Evolutionary conservation across 192 early-diverging fungal species (phyloP), one percentile per base, ranked within the genome.

Genomic region (Dissophora ornata): DNA sequence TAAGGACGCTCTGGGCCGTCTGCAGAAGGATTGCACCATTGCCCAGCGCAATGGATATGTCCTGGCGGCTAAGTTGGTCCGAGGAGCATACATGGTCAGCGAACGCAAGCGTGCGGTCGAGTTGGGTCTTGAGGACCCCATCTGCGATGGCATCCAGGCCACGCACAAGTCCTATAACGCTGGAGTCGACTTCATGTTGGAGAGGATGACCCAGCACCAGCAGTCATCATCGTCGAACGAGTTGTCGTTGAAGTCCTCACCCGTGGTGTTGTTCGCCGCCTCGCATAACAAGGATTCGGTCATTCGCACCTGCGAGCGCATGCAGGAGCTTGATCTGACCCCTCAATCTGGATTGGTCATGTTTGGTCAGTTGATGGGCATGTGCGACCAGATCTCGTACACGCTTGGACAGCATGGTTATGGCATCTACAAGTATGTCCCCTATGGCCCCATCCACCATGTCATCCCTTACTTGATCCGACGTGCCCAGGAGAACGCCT

Each of bases 301-400:
- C 30, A 78, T 85, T 51, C 70, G 73, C 19, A 88, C 92, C 4
- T 73, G 82, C 52, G 70, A 82, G 33, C 83, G 82, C 59, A 86
- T 97, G 88, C 85, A 88, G 45, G 54, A 70, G 32, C 69, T 86
- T 30, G 74, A 74, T 9, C 79, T 96, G 24, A 69, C 86, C 45
- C 67, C 85, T 8, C 36, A 79, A 36, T 73, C 80, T 28, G 89
- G 88, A 60, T 61, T 87, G 10, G 92, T 99, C 25, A 87, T 89
- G 78, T 97, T 99, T 80, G 97, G 93, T 24, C 97, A 99, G 85
- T 83, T 99, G 50, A 89, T 94, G 71, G 88, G 94, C 50, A 99
- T 99, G 97, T 90, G 94, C 78, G 97, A 99, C 79, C 88, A 88
- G 21, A 89, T 92, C 28, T 93, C 94, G 36, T 94, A 91, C 71